These are phyloP conservation scores for Rhynchospora tenuis DNA, from an alignment of 176 grass and related monocot genomes.

Conservation along the genomic window DNA sequence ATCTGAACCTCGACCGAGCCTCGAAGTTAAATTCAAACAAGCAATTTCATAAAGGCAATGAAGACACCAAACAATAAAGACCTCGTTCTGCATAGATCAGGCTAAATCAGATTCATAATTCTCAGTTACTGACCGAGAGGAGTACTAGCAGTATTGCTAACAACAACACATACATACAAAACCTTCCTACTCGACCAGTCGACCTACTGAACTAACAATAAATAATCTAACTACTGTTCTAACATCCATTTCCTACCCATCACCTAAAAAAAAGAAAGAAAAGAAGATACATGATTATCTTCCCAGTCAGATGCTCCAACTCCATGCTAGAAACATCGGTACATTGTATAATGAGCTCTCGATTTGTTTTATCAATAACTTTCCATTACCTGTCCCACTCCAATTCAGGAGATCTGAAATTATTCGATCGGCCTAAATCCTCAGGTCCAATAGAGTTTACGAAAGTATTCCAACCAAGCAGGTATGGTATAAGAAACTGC, in stretches of 20 bases:
- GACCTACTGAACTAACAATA: background rate
- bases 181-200: too few species aligned
- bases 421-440: conserved; percentile 31
- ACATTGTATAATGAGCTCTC: background rate
- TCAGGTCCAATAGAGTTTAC: conserved; percentile 61
- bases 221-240: background rate
- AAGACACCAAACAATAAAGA: background rate
- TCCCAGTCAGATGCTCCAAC: background rate
- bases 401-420: conserved; percentile 41
- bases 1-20: too few species aligned
- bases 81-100: background rate
- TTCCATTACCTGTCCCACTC: conserved; percentile 61
- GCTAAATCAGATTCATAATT: background rate
- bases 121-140: background rate
- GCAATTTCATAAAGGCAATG: background rate
- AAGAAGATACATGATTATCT: background rate
- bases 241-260: background rate
- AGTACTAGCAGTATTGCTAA: background rate
- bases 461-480: conserved; percentile 89
- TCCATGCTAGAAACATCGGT: background rate
- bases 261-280: background rate
- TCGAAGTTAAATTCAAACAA: background rate
- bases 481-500: conserved; percentile 87
- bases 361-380: background rate
- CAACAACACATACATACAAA: too few species aligned